Evolutionary conservation across 108 stramenopile species (phyloP).

Genomic region (Cyclotella atomus): DNA sequence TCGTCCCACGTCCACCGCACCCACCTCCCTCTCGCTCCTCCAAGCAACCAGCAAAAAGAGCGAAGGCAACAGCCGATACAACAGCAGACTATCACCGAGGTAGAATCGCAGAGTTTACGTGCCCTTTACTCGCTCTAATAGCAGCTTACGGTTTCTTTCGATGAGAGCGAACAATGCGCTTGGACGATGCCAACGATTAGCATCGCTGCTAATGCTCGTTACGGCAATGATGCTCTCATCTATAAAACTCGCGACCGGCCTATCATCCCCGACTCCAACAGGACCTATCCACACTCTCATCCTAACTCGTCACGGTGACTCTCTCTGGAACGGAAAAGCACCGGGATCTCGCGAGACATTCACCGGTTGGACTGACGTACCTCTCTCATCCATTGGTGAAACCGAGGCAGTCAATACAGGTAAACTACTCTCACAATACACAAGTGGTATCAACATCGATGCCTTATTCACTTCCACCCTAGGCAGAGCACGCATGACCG

Average conservation of each 20-base stretch:
- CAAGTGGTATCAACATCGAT: constrained; percentile 47
- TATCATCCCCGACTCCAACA: constrained; percentile 6
- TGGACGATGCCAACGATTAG: too few relatives aligned
- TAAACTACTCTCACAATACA: constrained; percentile 28
- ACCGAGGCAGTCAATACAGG: constrained; percentile 55
- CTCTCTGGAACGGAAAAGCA: constrained; percentile 64
- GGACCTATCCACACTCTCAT: constrained; percentile 61
- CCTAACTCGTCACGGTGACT: constrained; percentile 69
- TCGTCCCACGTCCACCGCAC: too few relatives aligned
- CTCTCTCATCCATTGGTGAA: constrained; percentile 56
- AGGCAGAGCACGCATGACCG: constrained; percentile 57
- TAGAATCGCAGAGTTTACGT: too few relatives aligned
- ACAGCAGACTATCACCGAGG: too few relatives aligned
- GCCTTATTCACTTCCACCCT: constrained; percentile 61
- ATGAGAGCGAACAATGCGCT: too few relatives aligned
- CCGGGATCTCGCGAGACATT: constrained; percentile 68
- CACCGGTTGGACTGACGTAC: constrained; percentile 75
- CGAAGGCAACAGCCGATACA: too few relatives aligned
- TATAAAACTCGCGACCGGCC: neutral
- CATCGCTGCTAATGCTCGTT: neutral
- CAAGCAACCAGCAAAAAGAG: too few relatives aligned
- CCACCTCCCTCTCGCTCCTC: too few relatives aligned
- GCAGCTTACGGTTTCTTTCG: too few relatives aligned
- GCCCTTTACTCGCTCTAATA: too few relatives aligned
- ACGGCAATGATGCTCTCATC: neutral